Base-by-base conservation (phyloP, 768 basidiomycete genomes). In the Calocybe cyanea region DNA sequence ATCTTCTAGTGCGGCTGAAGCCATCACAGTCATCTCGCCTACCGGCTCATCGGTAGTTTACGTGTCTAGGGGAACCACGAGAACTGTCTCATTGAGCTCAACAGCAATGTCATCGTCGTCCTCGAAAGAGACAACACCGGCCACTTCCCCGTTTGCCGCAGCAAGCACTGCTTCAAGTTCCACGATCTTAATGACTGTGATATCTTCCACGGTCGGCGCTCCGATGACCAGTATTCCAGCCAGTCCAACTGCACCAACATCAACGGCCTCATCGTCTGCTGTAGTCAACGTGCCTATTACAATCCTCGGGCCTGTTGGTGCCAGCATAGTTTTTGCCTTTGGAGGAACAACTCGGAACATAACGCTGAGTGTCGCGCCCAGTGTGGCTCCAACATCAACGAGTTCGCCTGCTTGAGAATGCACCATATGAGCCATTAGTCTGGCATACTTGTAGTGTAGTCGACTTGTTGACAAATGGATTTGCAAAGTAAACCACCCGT, bases 41-140 rank as follows among this genome's bases (percentile, higher is more conserved):
- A 50, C 49, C 37, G 46, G 49, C n/a, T 34, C 52, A 10, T 20
- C 43, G 18, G 37, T 53, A 19, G 52, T 53, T 28, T 49, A 48
- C 10, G 52, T 37, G 8, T 46, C 31, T 15, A 21, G 46, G 15
- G 49, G 43, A 40, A 37, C 42, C 11, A 50, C 52, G 2, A 48
- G 13, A 30, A 54, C 50, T 6, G 43, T 51, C 10, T 18, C 34
- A 11, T 35, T 51, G 34, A 45, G 45, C 20, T 18, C 34, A 17
- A 36, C 36, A 17, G 39, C 49, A 3, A 37, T 14, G 7, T 41
- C 25, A 28, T 5, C 25, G 5, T 28, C n/a, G n/a, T n/a, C n/a
- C n/a, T n/a, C n/a, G n/a, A n/a, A n/a, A n/a, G n/a, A n/a, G n/a
- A n/a, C 31, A 24, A 35, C 33, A 36, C 41, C 25, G 25, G 11